Base-by-base conservation (phyloP, 2,329 filamentous ascomycete species). In the Exophiala viscosa region DNA sequence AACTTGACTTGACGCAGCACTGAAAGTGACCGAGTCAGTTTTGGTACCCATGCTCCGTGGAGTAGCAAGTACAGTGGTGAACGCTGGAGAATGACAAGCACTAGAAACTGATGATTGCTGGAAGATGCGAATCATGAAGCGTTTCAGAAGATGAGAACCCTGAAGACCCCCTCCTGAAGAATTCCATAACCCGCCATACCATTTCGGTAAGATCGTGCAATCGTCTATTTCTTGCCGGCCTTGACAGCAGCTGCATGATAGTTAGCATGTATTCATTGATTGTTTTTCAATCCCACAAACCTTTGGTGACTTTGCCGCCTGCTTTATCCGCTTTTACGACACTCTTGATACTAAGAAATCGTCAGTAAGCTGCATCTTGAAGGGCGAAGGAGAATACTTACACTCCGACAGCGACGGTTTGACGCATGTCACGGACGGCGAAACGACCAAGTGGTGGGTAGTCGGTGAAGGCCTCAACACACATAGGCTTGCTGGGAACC, bases 401-500 rank as follows among this genome's bases (percentile, higher is more conserved):
- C 67, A 78, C 75, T 86, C 90, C 54, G 47, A 61, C 59, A 53
- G 63, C 64, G 58, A 68, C 69, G 64, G 66, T 69, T 60, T 73
- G 73, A 58, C 75, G 69, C 91, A 96, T 96, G 81, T 96, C 92
- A 87, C 92, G 92, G 84, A 99, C 93, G 77, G 93, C 93, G 85
- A 99, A 99, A 87, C 93, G 92, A 77, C 93, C 93, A 70, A 99
- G 90, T 77, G 93, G 93, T 72, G 93, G 92, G 85, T 97, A 99
- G 74, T 96, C 90, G 71, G 91, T 96, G 90, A 97, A 99, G 69
- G 93, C 82, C 90, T 99, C 93, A 78, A 99, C 93, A 79, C 93
- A 99, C 93, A 99, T 99, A 76, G 93, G 93, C 91, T 99, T 99
- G 83, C 92, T 96, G 76, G 93, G 93, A 84, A 96, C 75, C 93